Conservation (phyloP, 177 flowering plant species). For the Vitis hybrid region DNA sequence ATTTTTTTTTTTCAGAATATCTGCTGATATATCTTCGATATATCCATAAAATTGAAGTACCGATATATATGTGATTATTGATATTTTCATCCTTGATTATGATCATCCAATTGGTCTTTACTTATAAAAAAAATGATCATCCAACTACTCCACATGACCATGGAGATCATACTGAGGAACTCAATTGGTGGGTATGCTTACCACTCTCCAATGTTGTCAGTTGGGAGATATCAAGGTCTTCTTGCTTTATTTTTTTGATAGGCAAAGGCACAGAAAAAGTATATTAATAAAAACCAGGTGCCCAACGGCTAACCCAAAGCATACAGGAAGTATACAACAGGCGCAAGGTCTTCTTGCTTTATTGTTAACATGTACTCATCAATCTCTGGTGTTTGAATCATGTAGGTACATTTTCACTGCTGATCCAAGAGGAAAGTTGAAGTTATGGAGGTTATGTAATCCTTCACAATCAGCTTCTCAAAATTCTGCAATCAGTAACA, state of each 20-base stretch:
- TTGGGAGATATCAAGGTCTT: background rate
- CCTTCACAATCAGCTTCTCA: conserved; percentile 19
- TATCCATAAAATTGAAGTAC: no score
- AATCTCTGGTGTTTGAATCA: conserved; percentile 5
- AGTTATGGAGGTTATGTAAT: conserved; percentile 69
- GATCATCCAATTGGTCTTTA: background rate
- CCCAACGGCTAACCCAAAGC: no score
- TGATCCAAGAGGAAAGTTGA: conserved; percentile 82
- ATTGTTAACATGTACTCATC: background rate
- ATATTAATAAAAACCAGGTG: no score
- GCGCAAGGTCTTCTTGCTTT: background rate
- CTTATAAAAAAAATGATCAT: background rate
- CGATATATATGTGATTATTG: no score
- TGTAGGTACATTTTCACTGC: conserved; percentile 77
- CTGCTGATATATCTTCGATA: no score
- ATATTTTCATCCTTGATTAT: background rate
- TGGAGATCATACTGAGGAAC: background rate
- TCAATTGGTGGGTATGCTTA: no score
- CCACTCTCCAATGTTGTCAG: conserved; percentile 2
- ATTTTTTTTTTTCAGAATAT: no score
- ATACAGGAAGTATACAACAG: no score
- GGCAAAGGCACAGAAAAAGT: no score
- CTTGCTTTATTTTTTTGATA: background rate
- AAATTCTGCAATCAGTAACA: conserved; percentile 10
- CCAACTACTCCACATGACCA: background rate